Evolutionary conservation across 2,329 filamentous ascomycete species (phyloP).

Genomic region (Atkinsonella texensis): DNA sequence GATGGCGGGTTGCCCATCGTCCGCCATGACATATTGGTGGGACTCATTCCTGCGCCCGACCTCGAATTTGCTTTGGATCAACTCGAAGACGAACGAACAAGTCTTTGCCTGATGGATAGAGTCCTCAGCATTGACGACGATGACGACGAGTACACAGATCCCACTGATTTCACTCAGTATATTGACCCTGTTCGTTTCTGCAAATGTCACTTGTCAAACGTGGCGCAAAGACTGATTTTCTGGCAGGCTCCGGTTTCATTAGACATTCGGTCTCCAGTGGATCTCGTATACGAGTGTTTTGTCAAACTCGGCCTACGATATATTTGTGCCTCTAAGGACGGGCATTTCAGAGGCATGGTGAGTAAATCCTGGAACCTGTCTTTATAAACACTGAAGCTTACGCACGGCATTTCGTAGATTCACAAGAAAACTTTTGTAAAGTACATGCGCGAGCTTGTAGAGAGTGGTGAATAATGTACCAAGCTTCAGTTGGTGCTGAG

Average conservation of each 20-base stretch:
- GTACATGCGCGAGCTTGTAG: conserved; percentile 76
- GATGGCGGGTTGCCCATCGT: conserved; percentile 87
- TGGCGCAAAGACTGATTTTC: conserved; percentile 8
- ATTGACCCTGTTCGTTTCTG: conserved; percentile 63
- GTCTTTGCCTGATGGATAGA: conserved; percentile 71
- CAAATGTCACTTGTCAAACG: too few relatives aligned
- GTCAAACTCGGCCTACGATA: conserved; percentile 87
- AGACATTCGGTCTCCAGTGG: conserved; percentile 82
- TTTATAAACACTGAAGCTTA: conserved; percentile 5
- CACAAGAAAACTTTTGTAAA: conserved; percentile 97
- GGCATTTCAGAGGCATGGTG: conserved; percentile 80
- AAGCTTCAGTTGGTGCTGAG: too few relatives aligned
- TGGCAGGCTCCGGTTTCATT: conserved; percentile 69
- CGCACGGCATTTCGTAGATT: conserved; percentile 33
- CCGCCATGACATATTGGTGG: conserved; percentile 66
- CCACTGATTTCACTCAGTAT: conserved; percentile 77
- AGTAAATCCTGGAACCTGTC: conserved; percentile 19
- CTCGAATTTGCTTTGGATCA: conserved; percentile 86
- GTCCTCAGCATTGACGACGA: conserved; percentile 50
- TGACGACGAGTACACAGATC: conserved; percentile 49
- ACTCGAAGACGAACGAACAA: conserved; percentile 60
- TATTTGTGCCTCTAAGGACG: conserved; percentile 77
- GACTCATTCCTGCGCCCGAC: conserved; percentile 86
- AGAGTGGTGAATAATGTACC: conserved; percentile 21
- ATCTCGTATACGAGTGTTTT: conserved; percentile 93